These are phyloP conservation scores for Exophiala dermatitidis DNA, from an alignment of 2,329 filamentous ascomycete species.

Conservation along the genomic window DNA sequence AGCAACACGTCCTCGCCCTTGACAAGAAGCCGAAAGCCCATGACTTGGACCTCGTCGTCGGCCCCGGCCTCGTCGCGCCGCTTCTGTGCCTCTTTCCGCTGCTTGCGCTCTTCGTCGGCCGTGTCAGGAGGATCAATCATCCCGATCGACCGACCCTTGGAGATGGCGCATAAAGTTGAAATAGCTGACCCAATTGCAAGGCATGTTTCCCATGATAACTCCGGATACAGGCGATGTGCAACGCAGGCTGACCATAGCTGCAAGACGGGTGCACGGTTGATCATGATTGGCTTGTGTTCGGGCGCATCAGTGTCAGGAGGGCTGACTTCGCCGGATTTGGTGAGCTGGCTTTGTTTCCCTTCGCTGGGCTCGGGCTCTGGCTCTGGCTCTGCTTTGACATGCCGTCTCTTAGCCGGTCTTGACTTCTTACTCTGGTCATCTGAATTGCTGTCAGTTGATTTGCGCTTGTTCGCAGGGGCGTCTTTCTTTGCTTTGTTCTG, in stretches of 20 bases:
- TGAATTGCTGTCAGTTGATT: neutral
- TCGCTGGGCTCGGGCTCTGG: neutral
- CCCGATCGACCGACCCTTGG: constrained; percentile 22
- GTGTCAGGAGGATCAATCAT: constrained; percentile 12
- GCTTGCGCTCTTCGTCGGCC: constrained; percentile 7
- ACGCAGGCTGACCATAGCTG: constrained; percentile 23
- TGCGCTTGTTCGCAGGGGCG: neutral
- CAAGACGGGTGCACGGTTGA: constrained; percentile 23
- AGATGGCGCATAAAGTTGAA: constrained; percentile 20
- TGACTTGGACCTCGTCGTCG: constrained; percentile 18
- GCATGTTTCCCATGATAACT: constrained; percentile 14
- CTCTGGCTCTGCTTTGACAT: neutral
- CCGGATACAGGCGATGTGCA: constrained; percentile 16
- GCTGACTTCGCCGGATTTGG: constrained; percentile 7
- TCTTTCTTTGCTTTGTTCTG: constrained; percentile 3
- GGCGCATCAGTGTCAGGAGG: neutral
- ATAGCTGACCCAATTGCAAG: constrained; percentile 19
- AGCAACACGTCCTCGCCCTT: constrained; percentile 15
- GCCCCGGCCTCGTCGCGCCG: constrained; percentile 5
- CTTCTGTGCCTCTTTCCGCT: constrained; percentile 13
- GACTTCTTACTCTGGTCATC: neutral
- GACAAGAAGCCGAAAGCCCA: constrained; percentile 19
- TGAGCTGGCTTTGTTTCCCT: constrained; percentile 5
- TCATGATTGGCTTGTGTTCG: constrained; percentile 17
- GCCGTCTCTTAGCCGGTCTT: neutral